Evolutionary conservation across 805 yeast species (phyloP), one percentile per base, ranked within the genome.

Genomic region (Millerozyma acaciae): DNA sequence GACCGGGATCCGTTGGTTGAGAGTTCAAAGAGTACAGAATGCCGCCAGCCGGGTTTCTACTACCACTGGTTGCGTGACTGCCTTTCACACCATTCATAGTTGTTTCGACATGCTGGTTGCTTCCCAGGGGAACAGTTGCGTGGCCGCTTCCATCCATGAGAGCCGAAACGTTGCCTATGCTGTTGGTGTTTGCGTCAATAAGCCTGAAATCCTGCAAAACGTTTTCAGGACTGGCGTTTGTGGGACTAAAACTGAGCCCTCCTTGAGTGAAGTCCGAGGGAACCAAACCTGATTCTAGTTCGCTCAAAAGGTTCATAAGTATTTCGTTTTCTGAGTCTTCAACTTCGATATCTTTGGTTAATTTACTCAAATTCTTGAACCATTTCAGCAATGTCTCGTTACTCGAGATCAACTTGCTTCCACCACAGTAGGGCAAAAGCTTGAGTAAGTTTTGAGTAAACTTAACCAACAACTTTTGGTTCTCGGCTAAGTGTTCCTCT

Each of bases 351-450:
- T 34, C 28, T 16, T 19, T 18, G 5, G 32, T 20, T n/a, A 12
- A 10, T 7, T 39, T 37, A 13, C 38, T 38, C 25, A 45, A 37
- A 20, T 47, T 37, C 28, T 40, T 39, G 26, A 51, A 55, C 61
- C 61, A 55, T 8, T 44, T 43, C 30, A 50, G 51, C 28, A 55
- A 41, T 4, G 35, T 35, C 21, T 30, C 30, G 30, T 50, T 42
- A 6, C 58, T 46, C 16, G 52, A 34, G n/a, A 55, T 54, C 21
- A 55, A 39, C 36, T 50, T 52, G 34, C 53, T 51, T 4, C 16
- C 15, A 35, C 51, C 52, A 37, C 50, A 52, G 27, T 52, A 48
- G 14, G 57, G 51, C 27, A 55, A 55, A 35, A 52, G 54, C 27
- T 43, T 37, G 16, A 44, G 47, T 25, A 55, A 43, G 28, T 50